phyloP scores from a whole-genome alignment of 1,284 basidiomycete species.

The Boletus calvinii region DNA sequence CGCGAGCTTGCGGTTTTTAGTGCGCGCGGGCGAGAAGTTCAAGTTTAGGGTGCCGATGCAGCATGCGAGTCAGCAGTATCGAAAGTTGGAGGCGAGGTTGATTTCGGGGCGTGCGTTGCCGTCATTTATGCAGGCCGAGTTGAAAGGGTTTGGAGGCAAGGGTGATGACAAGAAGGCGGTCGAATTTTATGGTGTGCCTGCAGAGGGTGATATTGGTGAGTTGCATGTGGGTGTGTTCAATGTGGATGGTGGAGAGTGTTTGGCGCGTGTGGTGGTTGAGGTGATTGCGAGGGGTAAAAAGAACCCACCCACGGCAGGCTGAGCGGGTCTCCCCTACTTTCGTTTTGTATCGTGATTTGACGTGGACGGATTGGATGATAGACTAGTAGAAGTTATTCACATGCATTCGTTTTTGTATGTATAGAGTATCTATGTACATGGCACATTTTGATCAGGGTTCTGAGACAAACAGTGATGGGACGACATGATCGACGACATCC shows the following conservation, averaged over 20 bases:
- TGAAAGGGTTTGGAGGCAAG: conserved; percentile 38
- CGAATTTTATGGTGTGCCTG: conserved; percentile 58
- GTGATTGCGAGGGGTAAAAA: conserved; percentile 50
- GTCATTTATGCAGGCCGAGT: conserved; percentile 54
- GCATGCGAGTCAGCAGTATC: conserved; percentile 18
- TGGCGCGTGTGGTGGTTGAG: conserved; percentile 57
- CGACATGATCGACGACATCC: background rate
- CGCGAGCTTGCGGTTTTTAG: conserved; percentile 40
- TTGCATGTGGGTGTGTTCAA: conserved; percentile 57
- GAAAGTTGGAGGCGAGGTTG: conserved; percentile 48
- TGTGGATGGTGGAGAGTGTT: conserved; percentile 46
- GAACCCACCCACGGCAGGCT: conserved; percentile 25
- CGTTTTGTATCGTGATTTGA: conserved; percentile 19
- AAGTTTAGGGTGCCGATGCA: conserved; percentile 52
- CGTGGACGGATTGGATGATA: conserved; percentile 1
- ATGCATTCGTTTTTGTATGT: conserved; percentile 30
- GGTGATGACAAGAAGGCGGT: conserved; percentile 44
- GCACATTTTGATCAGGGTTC: conserved; percentile 1
- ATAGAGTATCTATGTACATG: conserved; percentile 4
- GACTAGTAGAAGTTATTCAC: conserved; percentile 19
- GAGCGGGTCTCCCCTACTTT: conserved; percentile 25
- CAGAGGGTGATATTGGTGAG: conserved; percentile 52
- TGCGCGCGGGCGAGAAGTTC: conserved; percentile 60
- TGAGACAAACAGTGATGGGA: background rate
- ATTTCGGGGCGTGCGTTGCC: conserved; percentile 56